Conservation (phyloP, 23 red algal genomes). For the Pyropia yezoensis region DNA sequence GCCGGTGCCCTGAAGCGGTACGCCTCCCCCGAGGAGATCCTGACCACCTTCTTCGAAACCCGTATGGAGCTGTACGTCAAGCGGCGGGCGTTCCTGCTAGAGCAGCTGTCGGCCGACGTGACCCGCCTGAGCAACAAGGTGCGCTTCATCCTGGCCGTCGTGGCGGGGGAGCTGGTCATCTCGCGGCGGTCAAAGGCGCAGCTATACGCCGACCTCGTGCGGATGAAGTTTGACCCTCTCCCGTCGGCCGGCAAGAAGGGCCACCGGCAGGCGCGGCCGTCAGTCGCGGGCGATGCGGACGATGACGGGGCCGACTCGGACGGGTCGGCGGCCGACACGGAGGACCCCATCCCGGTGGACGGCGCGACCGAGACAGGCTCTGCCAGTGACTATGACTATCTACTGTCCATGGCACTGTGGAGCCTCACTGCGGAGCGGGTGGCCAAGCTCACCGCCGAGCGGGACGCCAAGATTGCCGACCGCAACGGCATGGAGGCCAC, state of each 20-base stretch:
- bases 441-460: conserved; percentile 47
- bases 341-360: neutral
- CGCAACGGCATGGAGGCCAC: conserved; percentile 41
- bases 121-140: conserved; percentile 61
- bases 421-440: conserved; percentile 79
- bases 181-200: conserved; percentile 57
- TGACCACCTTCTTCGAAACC: conserved; percentile 57
- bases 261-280: neutral
- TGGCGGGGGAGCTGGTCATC: conserved; percentile 75
- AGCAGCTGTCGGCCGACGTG: conserved; percentile 40
- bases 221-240: conserved; percentile 49
- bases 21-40: conserved; percentile 49
- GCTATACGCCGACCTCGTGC: conserved; percentile 49
- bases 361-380: neutral
- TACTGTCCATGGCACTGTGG: conserved; percentile 87
- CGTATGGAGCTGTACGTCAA: conserved; percentile 72
- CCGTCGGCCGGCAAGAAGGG: conserved; percentile 2
- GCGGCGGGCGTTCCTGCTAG: conserved; percentile 26
- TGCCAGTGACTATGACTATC: conserved; percentile 51
- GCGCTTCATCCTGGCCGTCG: conserved; percentile 75
- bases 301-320: conserved; percentile 14
- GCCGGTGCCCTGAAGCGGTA: conserved; percentile 83
- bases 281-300: conserved; percentile 10
- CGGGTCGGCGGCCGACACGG: conserved; percentile 4
- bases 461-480: conserved; percentile 63